Evolutionary conservation across 345 rosid species (phyloP).

Genomic region (Aegle marmelos): DNA sequence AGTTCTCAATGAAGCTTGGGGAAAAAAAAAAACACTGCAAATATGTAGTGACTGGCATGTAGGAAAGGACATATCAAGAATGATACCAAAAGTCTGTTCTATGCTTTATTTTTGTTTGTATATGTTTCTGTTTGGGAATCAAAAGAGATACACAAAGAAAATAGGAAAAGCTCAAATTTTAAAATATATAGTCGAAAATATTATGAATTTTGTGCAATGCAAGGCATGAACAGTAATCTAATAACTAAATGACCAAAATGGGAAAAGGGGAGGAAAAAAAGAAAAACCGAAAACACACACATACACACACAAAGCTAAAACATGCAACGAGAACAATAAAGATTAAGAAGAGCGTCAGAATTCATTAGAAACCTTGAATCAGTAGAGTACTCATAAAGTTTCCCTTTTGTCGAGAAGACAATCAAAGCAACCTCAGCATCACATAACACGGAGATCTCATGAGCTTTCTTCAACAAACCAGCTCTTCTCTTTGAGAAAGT

Average conservation of each 20-base stretch:
- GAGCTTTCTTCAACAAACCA: slow-evolving; percentile 80
- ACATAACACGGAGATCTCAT: slow-evolving; percentile 84
- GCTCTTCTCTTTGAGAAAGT: slow-evolving; percentile 82
- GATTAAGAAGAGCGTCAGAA: background rate
- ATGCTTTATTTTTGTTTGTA: background rate
- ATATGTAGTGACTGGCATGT: background rate
- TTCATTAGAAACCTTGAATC: slow-evolving; percentile 49
- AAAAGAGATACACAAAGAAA: background rate
- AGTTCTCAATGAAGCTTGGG: background rate
- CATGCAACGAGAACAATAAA: slow-evolving; percentile 7
- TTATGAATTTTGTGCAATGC: slow-evolving; percentile 16
- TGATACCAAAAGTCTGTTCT: background rate
- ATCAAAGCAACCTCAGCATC: slow-evolving; percentile 80
- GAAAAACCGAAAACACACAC: background rate
- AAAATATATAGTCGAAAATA: background rate
- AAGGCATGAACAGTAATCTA: slow-evolving; percentile 1
- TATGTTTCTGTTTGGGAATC: background rate
- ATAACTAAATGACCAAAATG: background rate
- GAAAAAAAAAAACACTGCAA: background rate
- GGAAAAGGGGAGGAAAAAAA: background rate
- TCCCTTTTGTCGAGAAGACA: slow-evolving; percentile 82
- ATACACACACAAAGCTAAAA: background rate
- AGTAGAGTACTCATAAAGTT: slow-evolving; percentile 74
- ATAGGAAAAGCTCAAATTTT: background rate
- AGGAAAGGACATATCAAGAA: background rate